Base-by-base conservation (phyloP, 441 rosid genomes). In the Omphalea diandra region DNA sequence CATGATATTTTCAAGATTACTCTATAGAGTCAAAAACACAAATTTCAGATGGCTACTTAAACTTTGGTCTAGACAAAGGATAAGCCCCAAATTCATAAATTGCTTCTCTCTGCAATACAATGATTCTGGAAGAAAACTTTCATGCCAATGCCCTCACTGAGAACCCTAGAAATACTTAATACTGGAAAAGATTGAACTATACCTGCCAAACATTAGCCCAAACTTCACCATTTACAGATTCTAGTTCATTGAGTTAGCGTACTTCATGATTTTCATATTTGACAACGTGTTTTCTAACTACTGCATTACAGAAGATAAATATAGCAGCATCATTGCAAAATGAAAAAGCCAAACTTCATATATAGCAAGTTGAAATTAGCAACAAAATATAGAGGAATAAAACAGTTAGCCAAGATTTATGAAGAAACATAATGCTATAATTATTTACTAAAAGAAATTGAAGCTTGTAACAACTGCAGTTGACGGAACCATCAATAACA, bases 181-280 rank as follows among this genome's bases (percentile, higher is more conserved):
- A 31, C 15, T 20, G 5, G 18, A 41, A 71, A 52, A 63, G 27
- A 81, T 40, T 35, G 75, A 53, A 70, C 3, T 61, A 44, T 83
- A 96, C 99, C 98, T 79, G 86, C 90, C 89, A 96, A 65, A 95
- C 82, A 63, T 95, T 95, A 7, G 97, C 97, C 99, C 99, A 95
- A 47, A 95, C 81, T 87, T 95, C 99, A 17, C 92, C 88, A 77
- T 95, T 77, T 64, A 95, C 70, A 75, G 81, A 93, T 82, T 95
- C 99, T 56, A 93, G 86, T 76, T 93, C 99, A 77, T 96, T 93
- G 55, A 96, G 90, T 82, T 77, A 77, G 60, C 75, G 86, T 18
- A 96, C 93, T 71, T 88, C 85, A 61, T 50, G 79, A 52, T 84
- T 87, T 71, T 82, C 72, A 76, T 84, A 93, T 79, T 74, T 87